Base-by-base conservation (phyloP, 2,329 filamentous ascomycete genomes). In the Cytospora paraplurivora region DNA sequence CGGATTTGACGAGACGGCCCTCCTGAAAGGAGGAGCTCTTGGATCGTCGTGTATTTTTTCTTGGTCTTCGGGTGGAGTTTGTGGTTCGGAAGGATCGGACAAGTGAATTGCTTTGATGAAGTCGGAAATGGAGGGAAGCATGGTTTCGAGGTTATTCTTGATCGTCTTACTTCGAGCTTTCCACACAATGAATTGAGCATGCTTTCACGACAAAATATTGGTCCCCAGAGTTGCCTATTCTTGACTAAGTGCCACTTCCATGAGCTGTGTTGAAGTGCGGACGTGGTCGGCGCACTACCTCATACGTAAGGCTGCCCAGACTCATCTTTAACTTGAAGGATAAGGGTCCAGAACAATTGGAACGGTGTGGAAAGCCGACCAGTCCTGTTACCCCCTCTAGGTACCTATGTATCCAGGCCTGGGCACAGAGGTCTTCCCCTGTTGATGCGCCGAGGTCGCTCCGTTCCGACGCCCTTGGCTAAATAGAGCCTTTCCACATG, bases 71-170 rank as follows among this genome's bases (percentile, higher is more conserved):
- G 54, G 52, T 38, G 61, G 61, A 58, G 61, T 62, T 62, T 37
- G 61, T 56, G 61, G 61, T 55, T 62, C 53, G 54, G 52, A 53
- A 54, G 54, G 61, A 58, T 41, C 35, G 61, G 44, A 47, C 51
- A 53, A 54, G 17, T 62, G 61, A 62, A 58, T 62, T 62, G 61
- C 55, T 58, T 54, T 62, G 55, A 62, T 53, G 54, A 57, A 62
- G 54, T 58, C 35, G 58, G 37, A 52, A 51, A 34, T 12, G 33
- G 54, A 50, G 44, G 41, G 50, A 27, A 50, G 41, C 53, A 51
- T 27, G 50, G 38, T 47, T 47, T 47, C 44, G 44, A 44, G 44
- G 44, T n/a, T 19, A 10, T 47, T 47, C 44, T 21, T 47, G 44
- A 21, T 47, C n/a, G 44, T n/a, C 44, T 47, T 47, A 47, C 44